Evolutionary conservation across 306 rosid genomes (phyloP).

Genomic region (Amphicarpaea edgeworthii): DNA sequence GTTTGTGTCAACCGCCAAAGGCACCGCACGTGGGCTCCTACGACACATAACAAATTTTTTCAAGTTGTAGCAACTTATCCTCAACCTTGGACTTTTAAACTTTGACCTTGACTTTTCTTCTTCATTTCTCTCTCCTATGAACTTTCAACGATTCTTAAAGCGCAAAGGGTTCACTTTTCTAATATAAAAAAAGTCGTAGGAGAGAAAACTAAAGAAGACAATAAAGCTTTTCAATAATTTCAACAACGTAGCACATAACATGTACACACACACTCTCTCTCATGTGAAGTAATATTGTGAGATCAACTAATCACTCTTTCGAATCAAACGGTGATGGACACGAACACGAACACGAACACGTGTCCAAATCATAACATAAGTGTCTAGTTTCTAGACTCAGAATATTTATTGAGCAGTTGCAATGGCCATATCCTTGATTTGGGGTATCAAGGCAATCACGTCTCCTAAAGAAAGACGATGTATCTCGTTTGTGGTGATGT

Average conservation of each 20-base stretch:
- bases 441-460: too few species aligned
- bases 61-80: conserved; percentile 36
- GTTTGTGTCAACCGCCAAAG: neutral
- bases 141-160: conserved; percentile 37
- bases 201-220: neutral
- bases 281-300: too few species aligned
- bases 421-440: too few species aligned
- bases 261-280: neutral
- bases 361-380: too few species aligned
- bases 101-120: conserved; percentile 55
- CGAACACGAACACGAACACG: too few species aligned
- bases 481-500: too few species aligned
- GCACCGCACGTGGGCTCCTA: conserved; percentile 45
- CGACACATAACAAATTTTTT: conserved; percentile 26
- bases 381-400: too few species aligned
- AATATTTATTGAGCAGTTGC: too few species aligned
- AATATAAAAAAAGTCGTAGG: neutral
- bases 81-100: conserved; percentile 47
- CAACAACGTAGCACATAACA: neutral
- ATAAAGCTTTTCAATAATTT: conserved; percentile 8
- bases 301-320: too few species aligned
- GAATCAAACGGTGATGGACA: too few species aligned
- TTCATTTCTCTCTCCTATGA: neutral
- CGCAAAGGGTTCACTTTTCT: neutral
- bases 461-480: too few species aligned